phyloP scores from a whole-genome alignment of 140 eudicot genomes.

The Oenanthe javanica region DNA sequence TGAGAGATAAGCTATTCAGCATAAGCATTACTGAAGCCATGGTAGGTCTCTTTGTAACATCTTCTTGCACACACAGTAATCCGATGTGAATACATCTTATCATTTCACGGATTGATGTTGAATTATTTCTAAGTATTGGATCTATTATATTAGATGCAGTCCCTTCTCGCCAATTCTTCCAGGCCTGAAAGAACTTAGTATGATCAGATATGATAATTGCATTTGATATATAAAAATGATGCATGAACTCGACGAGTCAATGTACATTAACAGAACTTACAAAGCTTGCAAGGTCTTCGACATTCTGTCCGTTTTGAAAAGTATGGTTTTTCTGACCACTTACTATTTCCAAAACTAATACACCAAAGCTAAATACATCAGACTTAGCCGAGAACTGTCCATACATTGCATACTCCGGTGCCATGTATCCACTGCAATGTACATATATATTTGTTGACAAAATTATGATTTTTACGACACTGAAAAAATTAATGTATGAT shows the following conservation, averaged over 20 bases:
- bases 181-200: conserved; percentile 20
- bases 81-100: conserved; percentile 43
- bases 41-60: conserved; percentile 37
- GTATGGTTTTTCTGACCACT: not conserved
- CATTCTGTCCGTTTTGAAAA: conserved; percentile 3
- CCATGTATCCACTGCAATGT: conserved; percentile 14
- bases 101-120: conserved; percentile 17
- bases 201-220: not conserved
- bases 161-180: conserved; percentile 39
- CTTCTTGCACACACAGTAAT: conserved; percentile 49
- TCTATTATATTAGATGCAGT: conserved; percentile 24
- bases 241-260: not conserved
- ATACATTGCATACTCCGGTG: conserved; percentile 13
- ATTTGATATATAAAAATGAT: not conserved
- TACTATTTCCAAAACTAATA: conserved; percentile 7
- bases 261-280: conserved; percentile 2
- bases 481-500: not conserved
- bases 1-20: conserved; percentile 4
- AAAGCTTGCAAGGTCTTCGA: conserved; percentile 16
- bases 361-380: conserved; percentile 15
- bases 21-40: conserved; percentile 42
- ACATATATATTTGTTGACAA: not conserved
- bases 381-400: conserved; percentile 7
- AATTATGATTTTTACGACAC: not conserved
- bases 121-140: conserved; percentile 13